A percentile compares a stretch with the other conserved stretches of the same genome.
Evolutionary conservation across 495 filamentous ascomycete genomes (phyloP).

Genomic region (Articulospora tetracladia): DNA sequence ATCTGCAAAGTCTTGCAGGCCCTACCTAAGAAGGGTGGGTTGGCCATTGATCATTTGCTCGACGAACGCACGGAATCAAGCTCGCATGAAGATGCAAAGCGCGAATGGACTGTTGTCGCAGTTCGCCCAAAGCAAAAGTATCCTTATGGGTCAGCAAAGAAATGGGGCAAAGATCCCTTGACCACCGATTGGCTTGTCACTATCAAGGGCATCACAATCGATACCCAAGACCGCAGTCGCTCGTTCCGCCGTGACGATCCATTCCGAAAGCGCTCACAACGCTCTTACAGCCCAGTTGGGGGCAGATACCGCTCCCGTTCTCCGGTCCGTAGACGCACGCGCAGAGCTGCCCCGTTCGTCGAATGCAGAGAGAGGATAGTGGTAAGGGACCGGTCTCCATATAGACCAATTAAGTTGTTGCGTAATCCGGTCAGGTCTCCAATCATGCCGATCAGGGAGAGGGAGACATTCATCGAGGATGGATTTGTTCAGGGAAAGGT

Average conservation of each 20-base stretch:
- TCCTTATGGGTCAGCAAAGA: constrained; percentile 11
- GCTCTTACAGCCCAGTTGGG: background rate
- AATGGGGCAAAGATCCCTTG: constrained; percentile 10
- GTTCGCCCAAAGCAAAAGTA: constrained; percentile 2
- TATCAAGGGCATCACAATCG: constrained; percentile 10
- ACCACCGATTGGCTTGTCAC: constrained; percentile 11
- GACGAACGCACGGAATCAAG: constrained; percentile 4
- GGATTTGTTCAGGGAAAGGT: constrained; percentile 2
- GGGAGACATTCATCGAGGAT: background rate
- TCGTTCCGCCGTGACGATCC: constrained; percentile 7
- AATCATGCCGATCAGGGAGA: background rate
- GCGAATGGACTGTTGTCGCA: constrained; percentile 9
- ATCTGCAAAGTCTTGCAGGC: constrained; percentile 8
- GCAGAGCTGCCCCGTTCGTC: background rate
- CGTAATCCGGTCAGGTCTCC: background rate
- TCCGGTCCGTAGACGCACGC: background rate
- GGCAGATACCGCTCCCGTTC: background rate
- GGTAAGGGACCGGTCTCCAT: background rate
- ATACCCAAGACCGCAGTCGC: constrained; percentile 2
- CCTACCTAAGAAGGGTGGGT: constrained; percentile 4
- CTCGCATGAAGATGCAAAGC: constrained; percentile 3
- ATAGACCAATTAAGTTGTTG: background rate
- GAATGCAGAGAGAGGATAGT: background rate
- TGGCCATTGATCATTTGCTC: constrained; percentile 4
- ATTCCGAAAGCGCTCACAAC: background rate